Evolutionary conservation across 23 red algal species (phyloP).

Genomic region (Gracilaria gracilis): DNA sequence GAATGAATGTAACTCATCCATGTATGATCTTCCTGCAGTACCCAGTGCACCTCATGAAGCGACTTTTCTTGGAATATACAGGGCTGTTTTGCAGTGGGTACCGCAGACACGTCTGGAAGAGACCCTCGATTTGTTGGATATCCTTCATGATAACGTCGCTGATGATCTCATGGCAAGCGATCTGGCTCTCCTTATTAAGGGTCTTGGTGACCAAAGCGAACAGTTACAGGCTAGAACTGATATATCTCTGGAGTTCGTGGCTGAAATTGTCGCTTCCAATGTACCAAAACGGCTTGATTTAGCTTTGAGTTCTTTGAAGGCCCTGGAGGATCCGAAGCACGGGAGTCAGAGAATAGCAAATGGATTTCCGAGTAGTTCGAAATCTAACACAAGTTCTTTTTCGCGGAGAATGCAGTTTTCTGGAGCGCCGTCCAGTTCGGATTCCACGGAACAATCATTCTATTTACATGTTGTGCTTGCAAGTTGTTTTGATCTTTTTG

Average conservation of each 20-base stretch:
- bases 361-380: conserved; percentile 55
- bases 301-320: conserved; percentile 63
- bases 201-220: conserved; percentile 74
- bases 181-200: conserved; percentile 56
- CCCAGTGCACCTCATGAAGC: conserved; percentile 54
- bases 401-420: conserved; percentile 39
- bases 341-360: conserved; percentile 57
- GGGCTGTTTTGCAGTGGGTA: conserved; percentile 76
- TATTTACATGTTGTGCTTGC: conserved; percentile 79
- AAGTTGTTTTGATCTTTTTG: conserved; percentile 85
- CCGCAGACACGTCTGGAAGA: conserved; percentile 67
- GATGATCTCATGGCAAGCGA: conserved; percentile 74
- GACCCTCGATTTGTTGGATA: conserved; percentile 74
- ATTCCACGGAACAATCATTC: conserved; percentile 62
- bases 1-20: conserved; percentile 54
- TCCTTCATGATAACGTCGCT: conserved; percentile 51
- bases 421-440: neutral
- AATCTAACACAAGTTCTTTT: conserved; percentile 57
- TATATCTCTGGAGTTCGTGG: conserved; percentile 44
- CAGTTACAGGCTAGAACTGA: conserved; percentile 56
- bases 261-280: conserved; percentile 57
- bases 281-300: conserved; percentile 45
- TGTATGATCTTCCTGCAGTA: conserved; percentile 62
- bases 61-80: conserved; percentile 73
- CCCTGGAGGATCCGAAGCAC: conserved; percentile 30